phyloP scores from a whole-genome alignment of 306 rosid genomes.

The Aeschynomene evenia region DNA sequence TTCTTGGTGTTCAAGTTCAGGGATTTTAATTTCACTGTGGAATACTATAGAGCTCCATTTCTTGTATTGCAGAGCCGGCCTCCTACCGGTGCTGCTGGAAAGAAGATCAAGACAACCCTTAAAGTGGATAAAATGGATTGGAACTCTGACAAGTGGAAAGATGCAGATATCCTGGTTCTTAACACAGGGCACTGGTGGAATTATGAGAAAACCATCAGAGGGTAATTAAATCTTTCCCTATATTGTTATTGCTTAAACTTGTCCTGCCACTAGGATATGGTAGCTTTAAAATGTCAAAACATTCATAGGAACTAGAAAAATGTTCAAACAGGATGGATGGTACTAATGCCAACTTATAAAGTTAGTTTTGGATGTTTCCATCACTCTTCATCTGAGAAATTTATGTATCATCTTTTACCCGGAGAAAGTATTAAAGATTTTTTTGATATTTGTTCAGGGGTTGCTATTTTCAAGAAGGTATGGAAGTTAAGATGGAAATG shows the following conservation, averaged over 20 bases:
- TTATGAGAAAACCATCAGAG: conserved; percentile 84
- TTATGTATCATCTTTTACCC: not conserved
- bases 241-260: not conserved
- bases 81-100: conserved; percentile 51
- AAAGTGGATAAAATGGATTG: conserved; percentile 86
- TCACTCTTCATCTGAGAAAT: not conserved
- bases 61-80: conserved; percentile 81
- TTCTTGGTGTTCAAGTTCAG: conserved; percentile 77
- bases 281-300: not conserved
- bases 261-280: not conserved
- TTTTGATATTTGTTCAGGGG: conserved; percentile 48
- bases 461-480: conserved; percentile 83
- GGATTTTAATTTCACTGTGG: conserved; percentile 73
- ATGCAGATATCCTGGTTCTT: conserved; percentile 74
- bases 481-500: conserved; percentile 65
- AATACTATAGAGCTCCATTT: conserved; percentile 85
- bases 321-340: not conserved
- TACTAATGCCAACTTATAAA: too few relatives aligned
- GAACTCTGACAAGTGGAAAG: conserved; percentile 69
- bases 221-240: conserved; percentile 46
- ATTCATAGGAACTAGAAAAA: not conserved
- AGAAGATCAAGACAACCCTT: conserved; percentile 55
- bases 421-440: conserved; percentile 8
- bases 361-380: not conserved
- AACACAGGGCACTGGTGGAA: conserved; percentile 99